Conservation (phyloP, 2,329 filamentous ascomycete genomes). For the Mycosphaerella arachidis region DNA sequence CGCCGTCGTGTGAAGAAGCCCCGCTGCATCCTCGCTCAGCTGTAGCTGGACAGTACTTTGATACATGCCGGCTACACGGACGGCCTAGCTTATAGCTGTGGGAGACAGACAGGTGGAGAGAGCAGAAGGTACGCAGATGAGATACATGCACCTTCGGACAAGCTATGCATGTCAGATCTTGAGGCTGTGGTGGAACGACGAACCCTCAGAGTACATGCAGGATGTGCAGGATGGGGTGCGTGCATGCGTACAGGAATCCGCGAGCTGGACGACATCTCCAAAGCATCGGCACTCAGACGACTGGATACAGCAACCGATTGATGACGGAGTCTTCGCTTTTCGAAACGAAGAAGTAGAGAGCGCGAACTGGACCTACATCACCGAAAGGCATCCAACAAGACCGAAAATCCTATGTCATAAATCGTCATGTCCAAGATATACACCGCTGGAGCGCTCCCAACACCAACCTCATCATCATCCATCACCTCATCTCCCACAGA, state of each 20-base stretch:
- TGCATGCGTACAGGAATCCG: background rate
- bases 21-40: background rate
- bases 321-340: background rate
- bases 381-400: background rate
- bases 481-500: slow-evolving; percentile 16
- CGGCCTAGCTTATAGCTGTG: no score
- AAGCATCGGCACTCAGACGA: no score
- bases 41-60: background rate
- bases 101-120: no score
- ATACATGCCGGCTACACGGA: background rate
- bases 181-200: background rate
- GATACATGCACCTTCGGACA: background rate
- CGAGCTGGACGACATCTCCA: background rate
- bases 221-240: background rate
- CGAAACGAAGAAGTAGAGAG: background rate
- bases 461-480: no score
- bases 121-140: no score
- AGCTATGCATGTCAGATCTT: background rate
- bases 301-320: no score
- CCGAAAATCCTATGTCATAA: background rate
- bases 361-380: background rate
- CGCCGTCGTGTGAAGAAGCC: background rate
- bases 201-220: background rate
- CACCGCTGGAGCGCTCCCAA: no score
- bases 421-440: background rate